Conservation (phyloP, 345 rosid genomes). For the Rhodamnia argentea region DNA sequence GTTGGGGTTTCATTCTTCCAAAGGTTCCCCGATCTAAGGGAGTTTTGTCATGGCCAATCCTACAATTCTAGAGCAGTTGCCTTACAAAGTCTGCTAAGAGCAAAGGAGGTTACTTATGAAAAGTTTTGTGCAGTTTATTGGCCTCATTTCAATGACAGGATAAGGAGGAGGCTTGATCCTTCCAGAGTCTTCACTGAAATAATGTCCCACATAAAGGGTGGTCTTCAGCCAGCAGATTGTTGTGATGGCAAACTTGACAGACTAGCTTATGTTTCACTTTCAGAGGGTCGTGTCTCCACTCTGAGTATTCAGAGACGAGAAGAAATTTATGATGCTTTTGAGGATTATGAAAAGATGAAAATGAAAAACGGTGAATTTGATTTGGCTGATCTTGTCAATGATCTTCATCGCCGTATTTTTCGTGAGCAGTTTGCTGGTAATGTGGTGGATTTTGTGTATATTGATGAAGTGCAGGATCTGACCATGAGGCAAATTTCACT, state of each 20-base stretch:
- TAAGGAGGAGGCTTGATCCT: conserved; percentile 27
- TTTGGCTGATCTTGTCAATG: conserved; percentile 43
- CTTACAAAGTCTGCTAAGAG: conserved; percentile 19
- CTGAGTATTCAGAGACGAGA: conserved; percentile 15
- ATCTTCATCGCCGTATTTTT: conserved; percentile 14
- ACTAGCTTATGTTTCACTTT: conserved; percentile 19
- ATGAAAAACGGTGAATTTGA: conserved; percentile 30
- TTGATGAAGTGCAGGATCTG: conserved; percentile 60
- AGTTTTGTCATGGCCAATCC: neutral
- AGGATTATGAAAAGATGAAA: conserved; percentile 39
- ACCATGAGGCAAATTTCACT: conserved; percentile 44
- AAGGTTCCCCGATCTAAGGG: conserved; percentile 24
- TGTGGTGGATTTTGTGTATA: conserved; percentile 32
- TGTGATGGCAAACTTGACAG: conserved; percentile 19
- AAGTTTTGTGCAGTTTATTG: conserved; percentile 38
- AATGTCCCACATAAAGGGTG: conserved; percentile 45
- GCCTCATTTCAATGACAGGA: conserved; percentile 30
- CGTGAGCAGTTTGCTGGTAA: conserved; percentile 15
- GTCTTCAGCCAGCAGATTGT: conserved; percentile 12
- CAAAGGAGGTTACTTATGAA: conserved; percentile 33
- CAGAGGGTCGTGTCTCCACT: conserved; percentile 24
- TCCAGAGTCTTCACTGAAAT: conserved; percentile 47
- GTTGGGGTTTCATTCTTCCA: conserved; percentile 36
- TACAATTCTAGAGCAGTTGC: conserved; percentile 12
- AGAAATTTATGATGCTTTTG: conserved; percentile 24